Conservation (phyloP, 345 rosid genomes). For the Euphorbia pulcherrima region DNA sequence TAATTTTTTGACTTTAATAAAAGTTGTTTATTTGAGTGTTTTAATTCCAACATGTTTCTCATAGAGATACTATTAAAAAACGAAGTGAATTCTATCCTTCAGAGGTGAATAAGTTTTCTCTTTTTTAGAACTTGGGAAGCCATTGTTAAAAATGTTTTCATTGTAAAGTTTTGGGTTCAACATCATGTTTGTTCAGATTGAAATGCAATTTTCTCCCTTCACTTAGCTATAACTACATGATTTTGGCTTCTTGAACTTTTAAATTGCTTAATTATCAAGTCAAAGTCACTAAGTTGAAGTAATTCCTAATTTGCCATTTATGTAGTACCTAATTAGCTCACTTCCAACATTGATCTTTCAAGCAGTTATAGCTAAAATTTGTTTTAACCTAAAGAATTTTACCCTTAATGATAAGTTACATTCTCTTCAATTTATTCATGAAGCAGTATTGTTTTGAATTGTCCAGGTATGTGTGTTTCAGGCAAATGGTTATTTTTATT, state of each 20-base stretch:
- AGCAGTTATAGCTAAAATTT: neutral
- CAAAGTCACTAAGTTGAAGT: slow-evolving; percentile 2
- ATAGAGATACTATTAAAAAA: neutral
- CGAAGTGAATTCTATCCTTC: neutral
- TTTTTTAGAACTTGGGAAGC: neutral
- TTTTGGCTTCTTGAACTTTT: neutral
- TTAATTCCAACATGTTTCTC: slow-evolving; percentile 7
- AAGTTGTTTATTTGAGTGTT: no score
- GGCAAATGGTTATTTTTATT: slow-evolving; percentile 9
- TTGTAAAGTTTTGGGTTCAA: neutral
- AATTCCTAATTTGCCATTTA: neutral
- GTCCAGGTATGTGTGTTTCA: slow-evolving; percentile 1
- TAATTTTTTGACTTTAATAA: no score
- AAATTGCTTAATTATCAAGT: no score
- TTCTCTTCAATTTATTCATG: slow-evolving; percentile 15
- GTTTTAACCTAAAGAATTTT: neutral
- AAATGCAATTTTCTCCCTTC: neutral
- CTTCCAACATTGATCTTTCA: slow-evolving; percentile 8
- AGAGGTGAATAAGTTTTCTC: neutral
- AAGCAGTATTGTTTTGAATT: neutral
- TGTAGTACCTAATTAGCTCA: neutral
- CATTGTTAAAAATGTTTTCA: neutral
- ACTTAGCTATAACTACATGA: neutral
- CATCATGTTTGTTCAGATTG: neutral
- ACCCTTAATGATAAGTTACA: neutral